phyloP scores from a whole-genome alignment of 1,139 yeast genomes.

The Nakaseomyces kungkrabaensis region DNA sequence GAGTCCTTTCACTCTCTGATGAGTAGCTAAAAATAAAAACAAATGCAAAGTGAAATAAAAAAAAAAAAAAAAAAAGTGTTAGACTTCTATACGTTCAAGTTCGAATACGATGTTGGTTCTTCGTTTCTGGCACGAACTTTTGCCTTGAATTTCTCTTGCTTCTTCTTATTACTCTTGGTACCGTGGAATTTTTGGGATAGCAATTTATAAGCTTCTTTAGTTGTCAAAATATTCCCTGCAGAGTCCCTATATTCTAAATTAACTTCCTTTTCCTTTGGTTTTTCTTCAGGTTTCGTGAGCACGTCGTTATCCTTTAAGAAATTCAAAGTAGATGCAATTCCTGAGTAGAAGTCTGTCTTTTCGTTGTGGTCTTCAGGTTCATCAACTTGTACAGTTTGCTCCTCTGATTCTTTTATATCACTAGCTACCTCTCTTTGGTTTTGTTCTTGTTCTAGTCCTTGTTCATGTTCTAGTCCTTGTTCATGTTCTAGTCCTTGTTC shows the following conservation, averaged over 20 bases:
- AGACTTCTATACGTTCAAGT: neutral
- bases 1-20: too few species aligned
- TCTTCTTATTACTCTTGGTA: constrained; percentile 37
- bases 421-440: too few species aligned
- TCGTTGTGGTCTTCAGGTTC: neutral
- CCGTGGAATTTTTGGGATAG: constrained; percentile 88
- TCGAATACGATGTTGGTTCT: constrained; percentile 1
- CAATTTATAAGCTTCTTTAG: constrained; percentile 77
- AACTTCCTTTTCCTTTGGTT: constrained; percentile 19
- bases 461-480: neutral
- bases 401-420: too few species aligned
- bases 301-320: constrained; percentile 42
- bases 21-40: neutral
- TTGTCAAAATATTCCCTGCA: constrained; percentile 50
- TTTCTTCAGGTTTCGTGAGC: constrained; percentile 19
- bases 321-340: constrained; percentile 49
- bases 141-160: constrained; percentile 31
- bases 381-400: too few species aligned
- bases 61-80: too few species aligned
- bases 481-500: neutral
- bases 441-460: neutral
- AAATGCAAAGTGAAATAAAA: neutral
- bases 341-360: constrained; percentile 34
- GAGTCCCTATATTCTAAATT: constrained; percentile 63
- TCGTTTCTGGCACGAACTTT: constrained; percentile 30